Percentiles rank a stretch among this genome's conserved stretches.
Evolutionary conservation across 83 land plant species (phyloP).

Genomic region (Thuja plicata): DNA sequence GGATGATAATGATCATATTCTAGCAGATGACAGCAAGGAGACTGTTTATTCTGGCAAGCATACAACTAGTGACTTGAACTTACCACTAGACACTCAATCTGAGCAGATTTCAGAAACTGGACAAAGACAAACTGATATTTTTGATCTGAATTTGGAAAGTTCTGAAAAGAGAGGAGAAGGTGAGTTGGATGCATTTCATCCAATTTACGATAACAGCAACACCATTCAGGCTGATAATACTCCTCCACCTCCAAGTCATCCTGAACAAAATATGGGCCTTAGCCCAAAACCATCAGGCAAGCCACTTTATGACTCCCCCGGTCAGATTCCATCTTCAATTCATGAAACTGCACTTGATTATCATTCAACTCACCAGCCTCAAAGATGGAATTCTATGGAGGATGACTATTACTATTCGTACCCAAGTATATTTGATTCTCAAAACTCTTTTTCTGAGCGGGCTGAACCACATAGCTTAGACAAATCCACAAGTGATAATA

Average conservation of each 20-base stretch:
- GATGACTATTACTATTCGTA: constrained; percentile 55
- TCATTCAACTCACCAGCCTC: constrained; percentile 28
- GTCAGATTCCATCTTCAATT: constrained; percentile 4
- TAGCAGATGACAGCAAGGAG: background rate
- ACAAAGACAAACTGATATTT: constrained; percentile 7
- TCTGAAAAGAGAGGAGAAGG: background rate
- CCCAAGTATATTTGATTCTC: constrained; percentile 50
- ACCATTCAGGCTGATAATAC: background rate
- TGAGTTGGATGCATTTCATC: background rate
- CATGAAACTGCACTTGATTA: background rate
- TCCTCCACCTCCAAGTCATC: background rate
- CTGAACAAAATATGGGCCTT: background rate
- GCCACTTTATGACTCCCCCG: constrained; percentile 1
- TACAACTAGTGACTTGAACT: background rate
- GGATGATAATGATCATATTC: background rate
- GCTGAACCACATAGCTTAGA: background rate
- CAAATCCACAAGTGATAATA: background rate
- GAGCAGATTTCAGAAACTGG: background rate
- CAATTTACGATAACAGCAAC: background rate
- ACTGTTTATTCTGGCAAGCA: constrained; percentile 3
- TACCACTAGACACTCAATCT: background rate
- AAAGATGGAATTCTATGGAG: constrained; percentile 50
- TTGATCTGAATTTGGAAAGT: constrained; percentile 13
- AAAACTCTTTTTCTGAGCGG: constrained; percentile 16
- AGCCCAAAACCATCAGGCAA: background rate